A percentile compares a stretch with the other conserved stretches of the same genome.
Evolutionary conservation across 108 stramenopile genomes (phyloP).

Genomic region (Fistulifera solaris): DNA sequence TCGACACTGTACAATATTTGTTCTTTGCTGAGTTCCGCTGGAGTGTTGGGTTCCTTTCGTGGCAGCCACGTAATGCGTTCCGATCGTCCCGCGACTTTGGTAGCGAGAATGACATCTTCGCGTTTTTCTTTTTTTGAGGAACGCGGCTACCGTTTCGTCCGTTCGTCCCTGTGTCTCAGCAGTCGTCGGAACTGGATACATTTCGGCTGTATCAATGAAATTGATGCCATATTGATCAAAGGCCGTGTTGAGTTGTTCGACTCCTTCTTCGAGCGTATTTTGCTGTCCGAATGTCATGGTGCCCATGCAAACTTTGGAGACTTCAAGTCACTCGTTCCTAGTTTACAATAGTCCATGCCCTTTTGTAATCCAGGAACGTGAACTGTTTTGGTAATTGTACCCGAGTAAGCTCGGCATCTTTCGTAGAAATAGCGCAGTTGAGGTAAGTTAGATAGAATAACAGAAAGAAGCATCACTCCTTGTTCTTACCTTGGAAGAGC

Average conservation of each 20-base stretch:
- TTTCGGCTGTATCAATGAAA: slow-evolving; percentile 91
- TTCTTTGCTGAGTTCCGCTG: slow-evolving; percentile 33
- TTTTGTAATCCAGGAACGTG: slow-evolving; percentile 55
- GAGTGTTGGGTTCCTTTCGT: slow-evolving; percentile 39
- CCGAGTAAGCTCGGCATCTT: slow-evolving; percentile 7
- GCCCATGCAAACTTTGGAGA: slow-evolving; percentile 83
- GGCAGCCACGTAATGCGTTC: slow-evolving; percentile 73
- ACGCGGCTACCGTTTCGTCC: slow-evolving; percentile 57
- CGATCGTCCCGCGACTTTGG: slow-evolving; percentile 66
- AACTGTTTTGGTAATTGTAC: slow-evolving; percentile 26
- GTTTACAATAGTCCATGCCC: slow-evolving; percentile 60
- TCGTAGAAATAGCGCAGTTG: too few relatives aligned
- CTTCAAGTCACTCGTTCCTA: slow-evolving; percentile 72
- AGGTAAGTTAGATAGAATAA: too few relatives aligned
- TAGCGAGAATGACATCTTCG: slow-evolving; percentile 76
- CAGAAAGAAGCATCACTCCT: too few relatives aligned
- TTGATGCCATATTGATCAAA: slow-evolving; percentile 88
- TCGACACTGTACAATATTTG: slow-evolving; percentile 83
- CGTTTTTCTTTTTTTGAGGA: slow-evolving; percentile 48
- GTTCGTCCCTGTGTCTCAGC: slow-evolving; percentile 61
- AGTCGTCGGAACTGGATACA: slow-evolving; percentile 69
- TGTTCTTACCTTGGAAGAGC: too few relatives aligned
- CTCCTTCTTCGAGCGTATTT: slow-evolving; percentile 82
- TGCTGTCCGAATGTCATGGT: slow-evolving; percentile 88
- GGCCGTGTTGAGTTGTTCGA: slow-evolving; percentile 70